phyloP scores from a whole-genome alignment of 805 yeast genomes.

The Allodekkera sacchari region DNA sequence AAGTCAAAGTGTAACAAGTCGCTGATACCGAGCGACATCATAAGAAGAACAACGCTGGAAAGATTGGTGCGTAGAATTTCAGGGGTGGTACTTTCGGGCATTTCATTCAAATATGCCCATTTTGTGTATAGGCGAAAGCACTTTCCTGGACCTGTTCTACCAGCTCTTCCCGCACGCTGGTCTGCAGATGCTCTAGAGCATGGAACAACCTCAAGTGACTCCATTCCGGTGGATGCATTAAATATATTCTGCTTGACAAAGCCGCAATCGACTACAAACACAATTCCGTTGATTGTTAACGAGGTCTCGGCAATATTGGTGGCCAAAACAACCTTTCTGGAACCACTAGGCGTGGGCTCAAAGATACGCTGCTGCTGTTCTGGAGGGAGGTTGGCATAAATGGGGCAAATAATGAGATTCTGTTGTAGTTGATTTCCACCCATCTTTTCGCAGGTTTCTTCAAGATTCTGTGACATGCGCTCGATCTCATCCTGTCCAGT shows the following conservation, averaged over 20 bases:
- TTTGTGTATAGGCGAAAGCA: constrained; percentile 87
- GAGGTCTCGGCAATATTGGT: constrained; percentile 98
- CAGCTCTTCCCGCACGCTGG: constrained; percentile 99
- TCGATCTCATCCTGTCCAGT: constrained; percentile 98
- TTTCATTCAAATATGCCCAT: constrained; percentile 68
- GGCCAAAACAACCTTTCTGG: constrained; percentile 85
- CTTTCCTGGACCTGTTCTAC: constrained; percentile 98
- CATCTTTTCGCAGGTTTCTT: constrained; percentile 55
- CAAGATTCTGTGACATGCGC: constrained; percentile 58
- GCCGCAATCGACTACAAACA: constrained; percentile 96
- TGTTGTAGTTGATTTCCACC: constrained; percentile 42
- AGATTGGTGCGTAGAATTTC: constrained; percentile 86
- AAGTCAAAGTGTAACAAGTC: constrained; percentile 81
- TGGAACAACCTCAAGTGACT: constrained; percentile 88
- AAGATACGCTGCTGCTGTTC: constrained; percentile 77
- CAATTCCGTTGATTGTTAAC: constrained; percentile 94
- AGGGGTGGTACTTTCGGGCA: constrained; percentile 76
- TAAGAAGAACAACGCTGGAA: constrained; percentile 62
- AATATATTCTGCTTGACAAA: constrained; percentile 94
- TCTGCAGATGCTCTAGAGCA: constrained; percentile 96
- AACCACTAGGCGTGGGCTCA: constrained; percentile 72
- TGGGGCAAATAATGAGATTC: constrained; percentile 70
- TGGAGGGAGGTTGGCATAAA: constrained; percentile 84
- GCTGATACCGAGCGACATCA: constrained; percentile 77
- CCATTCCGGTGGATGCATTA: constrained; percentile 93